Base-by-base conservation (phyloP, 257 asterid genomes). In the Dorcoceras hygrometricum region DNA sequence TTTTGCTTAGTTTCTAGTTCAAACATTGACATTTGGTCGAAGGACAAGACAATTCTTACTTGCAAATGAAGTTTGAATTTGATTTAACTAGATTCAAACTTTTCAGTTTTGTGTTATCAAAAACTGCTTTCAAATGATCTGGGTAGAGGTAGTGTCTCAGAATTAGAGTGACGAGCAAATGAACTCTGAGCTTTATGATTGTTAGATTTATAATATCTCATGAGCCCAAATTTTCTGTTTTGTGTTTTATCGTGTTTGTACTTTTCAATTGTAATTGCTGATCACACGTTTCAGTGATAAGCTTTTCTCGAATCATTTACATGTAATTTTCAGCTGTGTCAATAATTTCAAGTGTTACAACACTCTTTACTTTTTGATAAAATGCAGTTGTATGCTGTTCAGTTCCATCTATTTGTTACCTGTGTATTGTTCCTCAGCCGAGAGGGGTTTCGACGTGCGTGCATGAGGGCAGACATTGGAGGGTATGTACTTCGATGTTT, bases 401-500 rank as follows among this genome's bases (percentile, higher is more conserved):
- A 94, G 62, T 94, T 94, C 78, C 96, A 84, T 72, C 86, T 94
- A 64, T 88, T 94, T 69, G 91, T 88, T 73, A 90, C 99, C 73
- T 88, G 97, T 70, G 73, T 87, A 67, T 82, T 94, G 75, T 94
- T 94, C 78, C 92, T 94, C 32, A 94, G 97, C 71, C 83, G 97
- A 75, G 99, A 94, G 75, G 99, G 99, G 24, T 88, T 88, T 71
- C 84, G 96, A 60, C 79, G 96, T 72, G 97, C 99, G 48, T 90
- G 97, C 87, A 74, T 90, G 97, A 80, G 99, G 81, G 91, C 89
- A n/a, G 91, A 88, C 73, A 73, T 86, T 73, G 78, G 58, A 73
- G 73, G 95, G 99, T 91, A 88, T 24, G n/a, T 28, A 5, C 51
- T 62, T 56, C 59, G 70, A 64, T 73, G 62, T 70, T 66, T 53